Base-by-base conservation (phyloP, 1,284 basidiomycete species). In the Puccinia novopanici region DNA sequence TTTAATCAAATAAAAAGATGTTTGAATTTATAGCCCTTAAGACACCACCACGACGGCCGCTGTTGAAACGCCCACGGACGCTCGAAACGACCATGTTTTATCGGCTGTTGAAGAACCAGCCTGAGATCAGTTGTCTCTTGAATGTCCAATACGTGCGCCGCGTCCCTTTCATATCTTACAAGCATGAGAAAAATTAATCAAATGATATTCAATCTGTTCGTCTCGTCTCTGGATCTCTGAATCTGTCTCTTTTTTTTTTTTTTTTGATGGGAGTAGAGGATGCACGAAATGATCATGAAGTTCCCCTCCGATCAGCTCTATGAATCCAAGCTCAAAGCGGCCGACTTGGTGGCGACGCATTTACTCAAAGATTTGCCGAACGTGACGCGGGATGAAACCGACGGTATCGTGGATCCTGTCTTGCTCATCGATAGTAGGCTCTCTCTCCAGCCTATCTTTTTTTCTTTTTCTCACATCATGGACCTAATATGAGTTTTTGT, bases 261-360 rank as follows among this genome's bases (percentile, higher is more conserved):
- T 48, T 48, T 12, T 9, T 1, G 4, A 40, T 10, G 42, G 12
- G 22, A 30, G 2, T 37, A 79, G 77, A 68, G 94, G 27, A 96
- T 98, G 94, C 92, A 96, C 85, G 87, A 89, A 2, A 88, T 89
- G 63, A 98, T 98, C 76, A 95, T 93, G 82, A 86, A 89, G 6
- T 98, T 96, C 85, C 96, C 96, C 0, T 95, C 93, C 0, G 87
- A 89, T 81, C 91, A 90, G 15, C 89, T 99, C 71, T 99, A 99
- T 85, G 87, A 89, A 4, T 89, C 89, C 34, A 90, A 90, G 82
- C 89, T 99, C 13, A 88, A 87, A 22, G 92, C 94, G 0, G 90
- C 93, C 82, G 82, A 87, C 0, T 91, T 91, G 0, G 95, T 97
- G 13, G 89, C 90, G 0, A 86, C 87, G 0, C 91, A 92, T 83